Percentiles rank a stretch among this genome's conserved stretches.
Evolutionary conservation across 176 grass and related monocot species (phyloP).

Genomic region (Melocanna baccifera): DNA sequence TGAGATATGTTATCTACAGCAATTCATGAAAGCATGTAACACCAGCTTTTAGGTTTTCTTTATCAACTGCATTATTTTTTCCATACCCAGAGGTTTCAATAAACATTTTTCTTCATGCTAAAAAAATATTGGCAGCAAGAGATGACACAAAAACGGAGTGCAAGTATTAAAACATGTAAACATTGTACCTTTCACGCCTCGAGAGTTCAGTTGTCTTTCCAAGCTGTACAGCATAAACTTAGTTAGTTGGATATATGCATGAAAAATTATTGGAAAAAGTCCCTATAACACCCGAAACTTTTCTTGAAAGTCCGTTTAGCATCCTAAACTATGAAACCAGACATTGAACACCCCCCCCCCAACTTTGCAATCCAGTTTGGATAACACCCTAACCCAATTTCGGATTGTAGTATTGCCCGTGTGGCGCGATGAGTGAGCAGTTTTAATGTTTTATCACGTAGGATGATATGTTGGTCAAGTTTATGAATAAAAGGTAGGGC

Average conservation of each 20-base stretch:
- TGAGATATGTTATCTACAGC: not conserved
- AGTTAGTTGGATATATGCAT: conserved; percentile 27
- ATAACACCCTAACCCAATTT: too few species aligned
- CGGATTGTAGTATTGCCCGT: too few species aligned
- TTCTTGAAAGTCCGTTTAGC: too few species aligned
- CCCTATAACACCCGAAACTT: too few species aligned
- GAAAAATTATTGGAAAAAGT: not conserved
- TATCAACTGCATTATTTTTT: not conserved
- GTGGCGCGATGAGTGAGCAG: too few species aligned
- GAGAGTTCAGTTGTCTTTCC: conserved; percentile 86
- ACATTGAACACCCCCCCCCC: too few species aligned
- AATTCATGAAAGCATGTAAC: not conserved
- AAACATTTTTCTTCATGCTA: not conserved
- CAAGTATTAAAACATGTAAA: not conserved
- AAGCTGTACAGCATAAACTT: conserved; percentile 49
- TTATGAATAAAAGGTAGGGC: too few species aligned
- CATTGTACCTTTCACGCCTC: conserved; percentile 83
- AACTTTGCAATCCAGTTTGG: too few species aligned
- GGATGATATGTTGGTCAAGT: too few species aligned
- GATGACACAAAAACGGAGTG: not conserved
- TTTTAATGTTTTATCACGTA: too few species aligned
- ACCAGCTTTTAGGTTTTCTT: not conserved
- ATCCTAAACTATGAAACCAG: too few species aligned
- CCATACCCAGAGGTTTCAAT: not conserved
- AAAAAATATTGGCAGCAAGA: not conserved